Base-by-base conservation (phyloP, 2,329 filamentous ascomycete genomes). In the Xylaria hypoxylon region DNA sequence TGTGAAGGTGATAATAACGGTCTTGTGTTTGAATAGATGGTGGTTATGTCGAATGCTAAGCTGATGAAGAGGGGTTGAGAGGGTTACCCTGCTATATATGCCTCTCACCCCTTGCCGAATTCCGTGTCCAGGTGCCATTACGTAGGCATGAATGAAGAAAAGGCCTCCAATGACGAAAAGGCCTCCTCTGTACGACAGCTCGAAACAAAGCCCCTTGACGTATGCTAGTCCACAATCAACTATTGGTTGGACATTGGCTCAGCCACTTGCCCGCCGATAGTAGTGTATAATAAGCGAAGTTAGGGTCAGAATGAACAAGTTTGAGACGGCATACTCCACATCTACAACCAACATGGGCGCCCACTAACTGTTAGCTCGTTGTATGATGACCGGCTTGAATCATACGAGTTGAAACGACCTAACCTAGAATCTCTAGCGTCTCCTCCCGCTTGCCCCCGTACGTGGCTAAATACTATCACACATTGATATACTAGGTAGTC, bases 111-210 rank as follows among this genome's bases (percentile, higher is more conserved):
- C 22, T 22, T 55, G 22, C 52, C 35, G 35, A 26, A 31, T 42
- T 15, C 35, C 22, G 35, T 35, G 35, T n/a, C n/a, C 22, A 38
- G 15, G 45, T 52, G 8, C 22, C 31, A 59, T 50, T 51, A 42
- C 58, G 28, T 52, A 51, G 42, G 45, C 51, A 55, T 55, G 11
- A 55, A 40, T 55, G 13, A 42, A 3, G 33, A 31, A 48, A 48
- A 44, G 44, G 6, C 4, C 44, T 56, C 11, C n/a, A 45, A 62
- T 62, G 52, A 62, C 60, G 60, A 57, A 62, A 51, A n/a, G n/a
- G n/a, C 52, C 31, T 55, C 17, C 33, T 50, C 31, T 31, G 22
- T 13, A 55, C 35, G 35, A 24, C 22, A 17, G 52, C 22, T 55
- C 33, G 42, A 62, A 55, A 47, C 50, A 40, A 31, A n/a, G 19